Conservation (phyloP, 1,284 basidiomycete species). For the Omphalotus olearius region DNA sequence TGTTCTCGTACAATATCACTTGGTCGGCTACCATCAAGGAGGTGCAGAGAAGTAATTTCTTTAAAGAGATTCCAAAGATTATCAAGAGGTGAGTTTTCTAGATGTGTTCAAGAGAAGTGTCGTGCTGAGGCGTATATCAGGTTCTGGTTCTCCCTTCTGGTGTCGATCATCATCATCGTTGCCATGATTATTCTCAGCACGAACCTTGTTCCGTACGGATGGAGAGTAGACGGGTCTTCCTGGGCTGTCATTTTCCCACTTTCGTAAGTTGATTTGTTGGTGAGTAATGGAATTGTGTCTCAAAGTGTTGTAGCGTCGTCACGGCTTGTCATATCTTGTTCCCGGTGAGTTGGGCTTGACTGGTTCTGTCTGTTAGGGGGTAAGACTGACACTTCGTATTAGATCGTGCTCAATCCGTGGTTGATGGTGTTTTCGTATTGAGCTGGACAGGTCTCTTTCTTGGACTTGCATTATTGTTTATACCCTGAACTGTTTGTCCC, state of each 20-base stretch:
- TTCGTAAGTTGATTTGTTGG: conserved; percentile 6
- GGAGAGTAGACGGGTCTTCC: conserved; percentile 12
- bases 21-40: conserved; percentile 83
- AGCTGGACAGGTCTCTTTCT: background rate
- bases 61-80: conserved; percentile 84
- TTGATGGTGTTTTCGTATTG: conserved; percentile 18
- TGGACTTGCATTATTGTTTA: too few relatives aligned
- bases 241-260: conserved; percentile 18
- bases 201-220: conserved; percentile 14
- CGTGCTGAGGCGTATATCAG: background rate
- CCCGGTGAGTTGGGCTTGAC: conserved; percentile 8
- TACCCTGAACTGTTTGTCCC: background rate
- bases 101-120: too few relatives aligned
- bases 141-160: conserved; percentile 17
- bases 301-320: conserved; percentile 7
- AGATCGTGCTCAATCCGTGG: conserved; percentile 18
- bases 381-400: background rate
- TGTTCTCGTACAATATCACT: conserved; percentile 84
- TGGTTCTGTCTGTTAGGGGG: background rate
- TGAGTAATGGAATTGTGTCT: background rate
- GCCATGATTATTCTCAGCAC: conserved; percentile 16
- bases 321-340: conserved; percentile 17
- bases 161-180: conserved; percentile 11
- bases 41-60: conserved; percentile 84
- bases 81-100: conserved; percentile 40